Percentiles rank a stretch among this genome's conserved stretches.
phyloP scores from a whole-genome alignment of 2,329 filamentous ascomycete species.

The Ustulina deusta region DNA sequence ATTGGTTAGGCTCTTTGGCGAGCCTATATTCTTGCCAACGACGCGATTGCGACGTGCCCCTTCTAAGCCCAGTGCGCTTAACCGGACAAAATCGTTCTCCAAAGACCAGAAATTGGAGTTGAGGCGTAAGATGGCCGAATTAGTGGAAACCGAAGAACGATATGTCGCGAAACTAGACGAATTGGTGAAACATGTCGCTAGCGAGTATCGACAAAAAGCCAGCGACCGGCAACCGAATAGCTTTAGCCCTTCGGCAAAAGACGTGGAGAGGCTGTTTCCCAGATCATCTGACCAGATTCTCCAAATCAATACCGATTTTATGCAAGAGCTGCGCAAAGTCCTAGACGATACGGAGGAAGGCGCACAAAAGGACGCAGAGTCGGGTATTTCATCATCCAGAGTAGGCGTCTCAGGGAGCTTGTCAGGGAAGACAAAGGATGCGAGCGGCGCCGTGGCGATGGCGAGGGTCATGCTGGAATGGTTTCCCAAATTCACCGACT shows the following conservation, averaged over 20 bases:
- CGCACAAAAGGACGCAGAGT: slow-evolving; percentile 80
- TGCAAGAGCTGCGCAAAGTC: slow-evolving; percentile 78
- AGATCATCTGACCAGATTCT: slow-evolving; percentile 83
- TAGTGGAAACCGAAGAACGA: slow-evolving; percentile 92
- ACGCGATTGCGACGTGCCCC: slow-evolving; percentile 86
- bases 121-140: slow-evolving; percentile 87
- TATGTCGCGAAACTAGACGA: slow-evolving; percentile 91
- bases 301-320: slow-evolving; percentile 82
- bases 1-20: slow-evolving; percentile 82
- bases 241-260: slow-evolving; percentile 76
- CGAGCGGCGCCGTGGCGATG: slow-evolving; percentile 81
- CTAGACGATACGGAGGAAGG: slow-evolving; percentile 87
- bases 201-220: slow-evolving; percentile 80
- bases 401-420: slow-evolving; percentile 57
- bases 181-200: slow-evolving; percentile 82
- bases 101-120: slow-evolving; percentile 86
- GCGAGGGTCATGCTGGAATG: slow-evolving; percentile 87
- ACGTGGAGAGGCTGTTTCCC: slow-evolving; percentile 84
- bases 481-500: slow-evolving; percentile 92
- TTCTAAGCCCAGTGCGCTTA: slow-evolving; percentile 85
- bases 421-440: slow-evolving; percentile 69
- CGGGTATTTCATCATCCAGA: slow-evolving; percentile 61
- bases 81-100: slow-evolving; percentile 80
- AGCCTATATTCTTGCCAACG: slow-evolving; percentile 87
- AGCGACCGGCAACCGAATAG: slow-evolving; percentile 69